Percentiles rank a stretch among this genome's conserved stretches.
Evolutionary conservation across 768 basidiomycete species (phyloP).

Genomic region (Trametes cubensis): DNA sequence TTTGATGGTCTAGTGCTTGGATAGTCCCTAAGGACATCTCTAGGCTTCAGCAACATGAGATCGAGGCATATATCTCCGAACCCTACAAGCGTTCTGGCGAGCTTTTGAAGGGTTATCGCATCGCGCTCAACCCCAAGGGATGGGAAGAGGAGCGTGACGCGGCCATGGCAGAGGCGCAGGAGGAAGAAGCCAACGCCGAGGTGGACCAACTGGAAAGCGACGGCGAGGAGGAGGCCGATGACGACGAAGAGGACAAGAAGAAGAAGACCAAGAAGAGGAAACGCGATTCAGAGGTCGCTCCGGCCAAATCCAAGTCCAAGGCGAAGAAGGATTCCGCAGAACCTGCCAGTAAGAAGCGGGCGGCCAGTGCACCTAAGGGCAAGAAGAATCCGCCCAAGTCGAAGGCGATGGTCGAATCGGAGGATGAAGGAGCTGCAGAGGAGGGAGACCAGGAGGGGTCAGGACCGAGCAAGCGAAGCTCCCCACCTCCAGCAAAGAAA

Average conservation of each 20-base stretch:
- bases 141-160: conserved; percentile 57
- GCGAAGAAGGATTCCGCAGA: conserved; percentile 47
- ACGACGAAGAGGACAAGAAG: conserved; percentile 48
- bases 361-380: conserved; percentile 39
- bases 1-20: conserved; percentile 68
- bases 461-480: conserved; percentile 54
- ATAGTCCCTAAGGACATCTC: conserved; percentile 80
- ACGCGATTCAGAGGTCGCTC: conserved; percentile 56
- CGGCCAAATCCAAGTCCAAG: conserved; percentile 45
- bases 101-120: conserved; percentile 73
- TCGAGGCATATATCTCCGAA: conserved; percentile 79
- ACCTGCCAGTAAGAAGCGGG: conserved; percentile 42
- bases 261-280: conserved; percentile 62
- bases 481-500: conserved; percentile 69
- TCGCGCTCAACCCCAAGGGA: conserved; percentile 71
- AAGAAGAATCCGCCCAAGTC: conserved; percentile 65
- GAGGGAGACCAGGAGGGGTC: conserved; percentile 42
- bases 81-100: conserved; percentile 78
- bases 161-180: conserved; percentile 37
- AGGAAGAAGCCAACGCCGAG: conserved; percentile 58
- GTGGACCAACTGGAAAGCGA: conserved; percentile 68
- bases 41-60: conserved; percentile 74
- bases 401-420: conserved; percentile 66
- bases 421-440: conserved; percentile 48
- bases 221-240: conserved; percentile 53